A percentile compares a stretch with the other conserved stretches of the same genome.
Evolutionary conservation across 1,284 basidiomycete species (phyloP).

Genomic region (Trichosporon sp.): DNA sequence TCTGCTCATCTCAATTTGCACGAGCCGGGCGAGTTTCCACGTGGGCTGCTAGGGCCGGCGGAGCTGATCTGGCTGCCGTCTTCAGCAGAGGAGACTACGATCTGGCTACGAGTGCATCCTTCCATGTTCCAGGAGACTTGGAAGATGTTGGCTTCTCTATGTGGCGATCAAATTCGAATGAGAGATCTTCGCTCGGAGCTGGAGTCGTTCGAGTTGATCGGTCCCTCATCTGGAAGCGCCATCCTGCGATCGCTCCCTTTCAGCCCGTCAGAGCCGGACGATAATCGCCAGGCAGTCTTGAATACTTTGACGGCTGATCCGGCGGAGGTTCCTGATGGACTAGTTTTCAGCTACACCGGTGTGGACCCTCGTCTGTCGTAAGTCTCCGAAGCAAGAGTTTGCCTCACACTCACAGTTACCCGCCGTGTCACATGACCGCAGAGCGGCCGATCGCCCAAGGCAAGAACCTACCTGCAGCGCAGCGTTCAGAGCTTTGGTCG

Average conservation of each 20-base stretch:
- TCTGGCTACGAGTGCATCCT: conserved; percentile 79
- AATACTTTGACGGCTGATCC: conserved; percentile 60
- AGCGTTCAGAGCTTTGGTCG: neutral
- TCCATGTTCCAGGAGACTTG: conserved; percentile 60
- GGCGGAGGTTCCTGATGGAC: conserved; percentile 63
- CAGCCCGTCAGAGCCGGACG: conserved; percentile 55
- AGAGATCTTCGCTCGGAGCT: conserved; percentile 64
- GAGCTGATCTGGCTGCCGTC: conserved; percentile 66
- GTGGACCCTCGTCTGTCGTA: conserved; percentile 61
- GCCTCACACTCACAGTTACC: conserved; percentile 25
- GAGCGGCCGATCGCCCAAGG: neutral
- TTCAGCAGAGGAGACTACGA: conserved; percentile 13
- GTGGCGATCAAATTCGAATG: conserved; percentile 55
- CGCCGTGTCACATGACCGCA: conserved; percentile 20
- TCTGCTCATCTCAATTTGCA: conserved; percentile 43
- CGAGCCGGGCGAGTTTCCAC: conserved; percentile 57
- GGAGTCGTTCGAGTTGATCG: conserved; percentile 80
- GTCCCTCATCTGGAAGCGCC: conserved; percentile 72
- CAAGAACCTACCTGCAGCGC: neutral
- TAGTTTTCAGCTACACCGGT: conserved; percentile 69
- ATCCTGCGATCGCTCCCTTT: conserved; percentile 66
- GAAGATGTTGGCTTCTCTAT: conserved; percentile 51
- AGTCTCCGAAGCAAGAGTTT: conserved; percentile 4
- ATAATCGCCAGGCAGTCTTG: conserved; percentile 67
- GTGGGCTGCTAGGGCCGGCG: conserved; percentile 64